phyloP scores from a whole-genome alignment of 2,329 filamentous ascomycete genomes.

The Alternaria incomplexa region DNA sequence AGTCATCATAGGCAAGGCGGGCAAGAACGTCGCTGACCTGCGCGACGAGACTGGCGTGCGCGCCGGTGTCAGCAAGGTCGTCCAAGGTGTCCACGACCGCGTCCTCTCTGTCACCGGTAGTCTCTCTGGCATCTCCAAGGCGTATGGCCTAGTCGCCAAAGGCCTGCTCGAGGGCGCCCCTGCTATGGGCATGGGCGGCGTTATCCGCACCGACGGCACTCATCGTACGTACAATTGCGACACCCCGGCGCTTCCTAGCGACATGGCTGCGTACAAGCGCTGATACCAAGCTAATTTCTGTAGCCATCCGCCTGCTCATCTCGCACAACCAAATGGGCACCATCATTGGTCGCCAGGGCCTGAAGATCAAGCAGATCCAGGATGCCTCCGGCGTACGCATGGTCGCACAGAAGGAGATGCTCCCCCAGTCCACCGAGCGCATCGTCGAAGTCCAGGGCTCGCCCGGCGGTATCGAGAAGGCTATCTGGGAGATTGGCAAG shows the following conservation, averaged over 20 bases:
- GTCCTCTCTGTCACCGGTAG: constrained; percentile 94
- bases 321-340: constrained; percentile 99
- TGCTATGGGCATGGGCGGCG: constrained; percentile 93
- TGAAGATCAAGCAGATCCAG: constrained; percentile 99
- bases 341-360: constrained; percentile 93
- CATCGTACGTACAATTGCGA: constrained; percentile 73
- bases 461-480: constrained; percentile 92
- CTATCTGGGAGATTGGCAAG: constrained; percentile 98
- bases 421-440: constrained; percentile 96
- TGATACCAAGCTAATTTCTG: constrained; percentile 22
- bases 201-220: constrained; percentile 82
- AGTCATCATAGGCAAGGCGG: constrained; percentile 98
- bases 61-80: constrained; percentile 97
- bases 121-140: constrained; percentile 85
- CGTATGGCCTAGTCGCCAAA: constrained; percentile 91
- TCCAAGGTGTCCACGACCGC: constrained; percentile 95
- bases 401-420: constrained; percentile 99
- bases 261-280: background rate
- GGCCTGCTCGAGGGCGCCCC: constrained; percentile 92
- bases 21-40: constrained; percentile 97
- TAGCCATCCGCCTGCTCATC: constrained; percentile 96
- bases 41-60: constrained; percentile 98
- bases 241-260: background rate
- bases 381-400: constrained; percentile 96
- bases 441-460: constrained; percentile 97